Evolutionary conservation across 345 rosid genomes (phyloP).

Genomic region (Pistacia vera): DNA sequence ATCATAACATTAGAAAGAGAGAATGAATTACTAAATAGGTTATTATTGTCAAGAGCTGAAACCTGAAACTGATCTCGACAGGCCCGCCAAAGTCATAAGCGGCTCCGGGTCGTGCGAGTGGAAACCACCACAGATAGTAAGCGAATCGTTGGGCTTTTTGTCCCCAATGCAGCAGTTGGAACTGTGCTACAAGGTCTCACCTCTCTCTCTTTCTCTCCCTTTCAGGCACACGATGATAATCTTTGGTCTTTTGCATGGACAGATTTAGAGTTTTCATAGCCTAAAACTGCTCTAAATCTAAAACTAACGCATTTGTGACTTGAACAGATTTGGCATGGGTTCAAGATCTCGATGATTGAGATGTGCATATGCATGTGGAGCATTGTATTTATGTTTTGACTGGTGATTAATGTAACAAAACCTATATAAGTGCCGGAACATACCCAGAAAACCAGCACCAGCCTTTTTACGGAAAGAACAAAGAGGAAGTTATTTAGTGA

Average conservation of each 20-base stretch:
- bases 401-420: not conserved
- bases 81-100: slow-evolving; percentile 90
- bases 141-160: slow-evolving; percentile 86
- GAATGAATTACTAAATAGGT: not conserved
- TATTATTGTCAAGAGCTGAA: not conserved
- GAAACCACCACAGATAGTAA: slow-evolving; percentile 81
- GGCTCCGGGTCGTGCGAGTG: slow-evolving; percentile 82
- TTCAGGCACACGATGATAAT: not conserved
- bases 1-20: no score
- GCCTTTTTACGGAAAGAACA: slow-evolving; percentile 5
- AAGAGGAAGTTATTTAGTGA: not conserved
- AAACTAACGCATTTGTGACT: not conserved
- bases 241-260: not conserved
- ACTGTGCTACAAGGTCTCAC: slow-evolving; percentile 81
- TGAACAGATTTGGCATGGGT: slow-evolving; percentile 89
- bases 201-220: not conserved
- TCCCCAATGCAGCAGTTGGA: slow-evolving; percentile 93
- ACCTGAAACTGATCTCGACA: slow-evolving; percentile 27
- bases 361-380: not conserved
- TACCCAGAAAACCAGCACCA: slow-evolving; percentile 11
- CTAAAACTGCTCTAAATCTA: not conserved
- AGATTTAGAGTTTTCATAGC: not conserved
- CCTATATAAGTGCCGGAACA: slow-evolving; percentile 4
- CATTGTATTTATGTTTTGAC: not conserved
- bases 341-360: slow-evolving; percentile 82